A percentile compares a stretch with the other conserved stretches of the same genome.
phyloP scores from a whole-genome alignment of 306 rosid species.

The Cicer judaicum region DNA sequence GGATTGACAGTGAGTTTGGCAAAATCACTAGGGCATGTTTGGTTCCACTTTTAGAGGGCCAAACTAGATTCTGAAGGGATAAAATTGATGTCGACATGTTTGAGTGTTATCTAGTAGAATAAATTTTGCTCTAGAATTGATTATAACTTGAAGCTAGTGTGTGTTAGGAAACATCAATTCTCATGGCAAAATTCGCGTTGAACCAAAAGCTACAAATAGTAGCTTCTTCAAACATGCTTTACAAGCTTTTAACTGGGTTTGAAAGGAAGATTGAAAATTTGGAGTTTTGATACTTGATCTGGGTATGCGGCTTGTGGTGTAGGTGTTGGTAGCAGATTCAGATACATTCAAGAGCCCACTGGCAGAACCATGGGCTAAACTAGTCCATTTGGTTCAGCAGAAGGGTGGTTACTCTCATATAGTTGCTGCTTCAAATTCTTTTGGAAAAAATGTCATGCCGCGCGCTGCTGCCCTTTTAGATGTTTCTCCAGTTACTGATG shows the following conservation, averaged over 20 bases:
- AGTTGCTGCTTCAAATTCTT: conserved; percentile 76
- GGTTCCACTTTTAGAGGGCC: too few relatives aligned
- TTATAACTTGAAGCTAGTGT: too few relatives aligned
- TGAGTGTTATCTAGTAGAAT: too few relatives aligned
- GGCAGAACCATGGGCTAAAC: conserved; percentile 90
- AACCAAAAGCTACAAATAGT: too few relatives aligned
- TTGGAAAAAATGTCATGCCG: conserved; percentile 85
- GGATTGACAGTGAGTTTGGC: too few relatives aligned
- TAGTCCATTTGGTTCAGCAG: conserved; percentile 78
- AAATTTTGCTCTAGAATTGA: too few relatives aligned
- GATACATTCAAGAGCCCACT: conserved; percentile 65
- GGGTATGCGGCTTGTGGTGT: conserved; percentile 42
- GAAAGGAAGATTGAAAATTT: conserved; percentile 28
- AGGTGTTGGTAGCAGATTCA: conserved; percentile 92
- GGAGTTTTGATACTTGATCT: conserved; percentile 37
- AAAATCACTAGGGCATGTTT: too few relatives aligned
- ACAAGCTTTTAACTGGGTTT: background rate
- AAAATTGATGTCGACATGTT: too few relatives aligned
- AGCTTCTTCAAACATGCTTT: too few relatives aligned
- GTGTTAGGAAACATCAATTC: too few relatives aligned
- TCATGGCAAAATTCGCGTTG: too few relatives aligned
- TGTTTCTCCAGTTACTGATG: conserved; percentile 88
- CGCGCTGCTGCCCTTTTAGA: conserved; percentile 85
- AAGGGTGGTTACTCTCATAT: conserved; percentile 77
- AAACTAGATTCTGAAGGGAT: too few relatives aligned